Conservation (phyloP, 176 grass and related monocot species). For the Typha latifolia region DNA sequence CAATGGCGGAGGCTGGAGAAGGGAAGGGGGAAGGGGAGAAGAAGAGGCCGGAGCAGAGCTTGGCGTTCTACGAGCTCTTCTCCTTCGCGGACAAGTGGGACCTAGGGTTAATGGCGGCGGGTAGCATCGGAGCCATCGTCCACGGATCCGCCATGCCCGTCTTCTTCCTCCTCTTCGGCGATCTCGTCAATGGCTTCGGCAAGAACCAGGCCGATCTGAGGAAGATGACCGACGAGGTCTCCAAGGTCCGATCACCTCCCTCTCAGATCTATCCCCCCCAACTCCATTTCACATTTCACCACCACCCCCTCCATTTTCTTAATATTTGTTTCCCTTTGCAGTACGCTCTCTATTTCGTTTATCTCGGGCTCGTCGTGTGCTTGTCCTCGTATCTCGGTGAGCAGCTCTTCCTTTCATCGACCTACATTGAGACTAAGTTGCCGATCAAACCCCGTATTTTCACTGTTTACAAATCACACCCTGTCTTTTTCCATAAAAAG, state of each 20-base stretch:
- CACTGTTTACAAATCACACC: too few species aligned
- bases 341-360: slow-evolving; percentile 97
- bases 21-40: background rate
- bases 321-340: slow-evolving; percentile 22
- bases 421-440: too few species aligned
- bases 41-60: slow-evolving; percentile 35
- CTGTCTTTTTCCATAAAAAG: too few species aligned
- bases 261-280: background rate
- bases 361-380: slow-evolving; percentile 90
- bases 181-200: slow-evolving; percentile 95
- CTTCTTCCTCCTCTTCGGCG: slow-evolving; percentile 95
- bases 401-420: background rate
- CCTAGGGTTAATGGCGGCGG: slow-evolving; percentile 58
- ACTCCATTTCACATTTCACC: background rate
- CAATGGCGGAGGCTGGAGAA: slow-evolving; percentile 18
- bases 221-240: slow-evolving; percentile 91
- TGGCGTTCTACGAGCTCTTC: slow-evolving; percentile 79
- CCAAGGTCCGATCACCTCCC: slow-evolving; percentile 43
- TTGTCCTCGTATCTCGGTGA: slow-evolving; percentile 78
- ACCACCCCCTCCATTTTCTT: background rate
- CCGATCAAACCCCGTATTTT: too few species aligned
- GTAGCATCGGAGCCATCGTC: slow-evolving; percentile 60
- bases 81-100: slow-evolving; percentile 77
- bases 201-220: slow-evolving; percentile 88
- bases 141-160: slow-evolving; percentile 98